Evolutionary conservation across 176 grass and related monocot species (phyloP).

Genomic region (barley (Hordeum vulgare)): MorexV3_pseudomolecules_assembly NC_058524.1:129410076-129410575

Average conservation of each 20-base stretch:
- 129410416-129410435: conserved; percentile 25
- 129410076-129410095: background rate
- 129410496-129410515: conserved; percentile 31
- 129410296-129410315: conserved; percentile 12
- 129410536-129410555: conserved; percentile 22
- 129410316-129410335: conserved; percentile 33
- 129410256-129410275: background rate
- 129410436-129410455: conserved; percentile 33
- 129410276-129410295: conserved; percentile 12
- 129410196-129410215: background rate
- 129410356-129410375: conserved; percentile 16
- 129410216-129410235: background rate
- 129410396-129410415: conserved; percentile 37
- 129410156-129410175: background rate
- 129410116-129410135: background rate
- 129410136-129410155: background rate
- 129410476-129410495: conserved; percentile 2
- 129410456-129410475: conserved; percentile 39
- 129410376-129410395: conserved; percentile 34
- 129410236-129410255: conserved; percentile 22
- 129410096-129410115: background rate
- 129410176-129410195: background rate
- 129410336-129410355: conserved; percentile 23
- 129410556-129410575: conserved; percentile 28
- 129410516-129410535: background rate